Evolutionary conservation across 805 yeast genomes (phyloP).

Genomic region (Ogataea sp.): DNA sequence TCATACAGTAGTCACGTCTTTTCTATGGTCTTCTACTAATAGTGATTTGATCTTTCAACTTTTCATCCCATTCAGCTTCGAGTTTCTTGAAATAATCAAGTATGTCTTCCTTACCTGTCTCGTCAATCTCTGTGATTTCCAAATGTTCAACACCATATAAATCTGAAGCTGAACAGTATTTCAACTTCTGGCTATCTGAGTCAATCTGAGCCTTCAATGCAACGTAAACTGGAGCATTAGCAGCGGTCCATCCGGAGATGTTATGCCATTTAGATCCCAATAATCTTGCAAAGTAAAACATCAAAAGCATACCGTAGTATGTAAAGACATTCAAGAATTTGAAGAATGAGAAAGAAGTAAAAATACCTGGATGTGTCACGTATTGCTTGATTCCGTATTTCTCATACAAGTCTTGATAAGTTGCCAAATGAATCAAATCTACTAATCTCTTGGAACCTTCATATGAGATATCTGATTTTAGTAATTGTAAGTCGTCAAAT

Average conservation of each 20-base stretch:
- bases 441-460: slow-evolving; percentile 88
- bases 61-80: slow-evolving; percentile 63
- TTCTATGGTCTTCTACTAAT: slow-evolving; percentile 14
- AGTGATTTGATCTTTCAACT: slow-evolving; percentile 61
- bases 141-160: slow-evolving; percentile 60
- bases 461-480: slow-evolving; percentile 60
- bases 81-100: slow-evolving; percentile 51
- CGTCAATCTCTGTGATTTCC: slow-evolving; percentile 45
- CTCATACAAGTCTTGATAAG: slow-evolving; percentile 41
- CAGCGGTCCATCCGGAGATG: slow-evolving; percentile 82
- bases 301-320: slow-evolving; percentile 74
- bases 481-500: slow-evolving; percentile 64
- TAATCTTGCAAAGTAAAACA: slow-evolving; percentile 77
- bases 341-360: slow-evolving; percentile 74
- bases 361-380: slow-evolving; percentile 90
- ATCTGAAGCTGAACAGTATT: slow-evolving; percentile 68
- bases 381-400: slow-evolving; percentile 58
- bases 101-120: slow-evolving; percentile 62
- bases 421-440: slow-evolving; percentile 73
- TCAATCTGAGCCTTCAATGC: slow-evolving; percentile 45
- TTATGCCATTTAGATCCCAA: slow-evolving; percentile 87
- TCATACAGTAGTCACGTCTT: background rate
- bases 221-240: slow-evolving; percentile 75
- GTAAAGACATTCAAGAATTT: slow-evolving; percentile 71
- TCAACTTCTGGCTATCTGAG: slow-evolving; percentile 34